Evolutionary conservation across 495 filamentous ascomycete genomes (phyloP).

Genomic region (Podospora appendiculata): DNA sequence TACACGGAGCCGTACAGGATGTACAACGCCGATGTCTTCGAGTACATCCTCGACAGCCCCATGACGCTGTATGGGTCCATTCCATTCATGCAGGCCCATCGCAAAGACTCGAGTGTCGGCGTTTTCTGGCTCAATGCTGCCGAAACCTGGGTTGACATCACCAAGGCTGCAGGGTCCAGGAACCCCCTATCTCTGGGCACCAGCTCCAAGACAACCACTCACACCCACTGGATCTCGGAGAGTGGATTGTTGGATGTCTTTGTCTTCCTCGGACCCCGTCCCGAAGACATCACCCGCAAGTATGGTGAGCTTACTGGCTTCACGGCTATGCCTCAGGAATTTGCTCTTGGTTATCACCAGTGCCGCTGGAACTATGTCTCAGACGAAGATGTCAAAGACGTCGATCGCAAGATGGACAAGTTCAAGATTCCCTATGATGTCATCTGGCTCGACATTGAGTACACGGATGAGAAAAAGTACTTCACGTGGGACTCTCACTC

Average conservation of each 20-base stretch:
- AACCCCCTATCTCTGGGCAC: slow-evolving; percentile 74
- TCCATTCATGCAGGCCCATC: slow-evolving; percentile 94
- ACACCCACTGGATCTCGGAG: slow-evolving; percentile 97
- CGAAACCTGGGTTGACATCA: slow-evolving; percentile 94
- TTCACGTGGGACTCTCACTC: slow-evolving; percentile 90
- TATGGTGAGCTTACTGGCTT: slow-evolving; percentile 95
- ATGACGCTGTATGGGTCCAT: slow-evolving; percentile 98
- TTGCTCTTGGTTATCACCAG: slow-evolving; percentile 90
- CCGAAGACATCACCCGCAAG: slow-evolving; percentile 67
- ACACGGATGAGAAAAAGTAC: slow-evolving; percentile 92
- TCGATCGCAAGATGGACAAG: slow-evolving; percentile 93
- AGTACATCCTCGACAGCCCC: slow-evolving; percentile 91
- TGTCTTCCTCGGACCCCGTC: slow-evolving; percentile 82
- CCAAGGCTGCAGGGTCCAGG: slow-evolving; percentile 64
- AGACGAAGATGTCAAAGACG: slow-evolving; percentile 91
- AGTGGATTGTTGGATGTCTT: slow-evolving; percentile 84
- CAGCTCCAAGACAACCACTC: slow-evolving; percentile 60
- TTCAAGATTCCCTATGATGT: slow-evolving; percentile 93
- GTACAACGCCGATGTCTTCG: slow-evolving; percentile 95
- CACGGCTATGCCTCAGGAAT: slow-evolving; percentile 82
- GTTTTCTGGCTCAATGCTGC: slow-evolving; percentile 99
- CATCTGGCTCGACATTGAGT: slow-evolving; percentile 98
- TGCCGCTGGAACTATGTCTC: slow-evolving; percentile 98
- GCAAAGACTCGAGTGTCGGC: slow-evolving; percentile 85
- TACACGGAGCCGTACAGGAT: slow-evolving; percentile 89